Conservation (phyloP, 805 yeast genomes). For the Spathaspora hagerdaliae region DNA sequence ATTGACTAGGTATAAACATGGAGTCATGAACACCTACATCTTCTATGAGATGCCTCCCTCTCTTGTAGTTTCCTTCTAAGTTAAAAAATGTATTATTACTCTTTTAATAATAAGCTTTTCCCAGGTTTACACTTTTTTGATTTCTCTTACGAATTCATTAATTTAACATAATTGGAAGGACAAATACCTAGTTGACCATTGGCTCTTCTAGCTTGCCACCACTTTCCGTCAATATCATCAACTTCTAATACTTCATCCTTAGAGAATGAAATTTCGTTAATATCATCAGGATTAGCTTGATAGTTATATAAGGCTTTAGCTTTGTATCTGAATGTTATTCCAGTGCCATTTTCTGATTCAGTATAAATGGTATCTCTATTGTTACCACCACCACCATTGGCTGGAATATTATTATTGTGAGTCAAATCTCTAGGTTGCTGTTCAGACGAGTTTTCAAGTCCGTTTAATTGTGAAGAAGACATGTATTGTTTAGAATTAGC, state of each 20-base stretch:
- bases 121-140: conserved; percentile 7
- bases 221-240: conserved; percentile 88
- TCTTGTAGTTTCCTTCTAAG: too few species aligned
- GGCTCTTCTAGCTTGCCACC: conserved; percentile 96
- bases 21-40: too few species aligned
- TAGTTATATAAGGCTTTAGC: conserved; percentile 87
- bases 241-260: conserved; percentile 91
- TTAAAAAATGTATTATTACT: too few species aligned
- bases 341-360: conserved; percentile 17
- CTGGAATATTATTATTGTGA: conserved; percentile 12
- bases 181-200: conserved; percentile 95
- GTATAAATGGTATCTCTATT: conserved; percentile 20
- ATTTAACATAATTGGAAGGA: conserved; percentile 89
- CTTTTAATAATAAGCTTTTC: too few species aligned
- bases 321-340: conserved; percentile 64
- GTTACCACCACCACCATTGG: neutral
- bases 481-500: conserved; percentile 26
- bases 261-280: conserved; percentile 83
- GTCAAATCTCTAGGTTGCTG: conserved; percentile 29
- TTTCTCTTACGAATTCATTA: conserved; percentile 38
- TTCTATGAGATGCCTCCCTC: too few species aligned
- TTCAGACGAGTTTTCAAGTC: conserved; percentile 51
- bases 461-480: conserved; percentile 57
- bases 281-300: conserved; percentile 88
- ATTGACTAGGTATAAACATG: too few species aligned